Base-by-base conservation (phyloP, 2,329 filamentous ascomycete genomes). In the Teratosphaeria pseudoeucalypti region DNA sequence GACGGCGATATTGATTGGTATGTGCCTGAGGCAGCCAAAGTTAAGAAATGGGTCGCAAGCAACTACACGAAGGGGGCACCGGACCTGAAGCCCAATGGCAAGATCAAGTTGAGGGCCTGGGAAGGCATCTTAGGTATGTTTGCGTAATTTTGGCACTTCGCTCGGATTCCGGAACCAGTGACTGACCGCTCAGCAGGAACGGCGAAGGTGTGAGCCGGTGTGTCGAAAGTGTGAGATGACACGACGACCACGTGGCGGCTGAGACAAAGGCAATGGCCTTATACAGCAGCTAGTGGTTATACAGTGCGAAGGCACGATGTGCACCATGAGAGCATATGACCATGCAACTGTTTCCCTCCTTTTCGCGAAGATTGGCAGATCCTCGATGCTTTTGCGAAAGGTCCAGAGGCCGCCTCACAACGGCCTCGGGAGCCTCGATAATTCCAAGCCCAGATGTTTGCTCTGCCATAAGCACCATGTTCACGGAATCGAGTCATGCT, bases 21-120 rank as follows among this genome's bases (percentile, higher is more conserved):
- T 34, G 62, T 76, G 6, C 73, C 75, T 1, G 64, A 61, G 7
- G 59, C 62, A 16, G 68, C 73, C 16, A 65, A 62, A 43, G 62
- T 71, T 37, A 60, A 67, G 56, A 74, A 72, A 64, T 74, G 72
- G 72, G 68, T 68, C 10, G 66, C 70, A 26, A 66, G 70, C 1
- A 74, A 71, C 52, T 74, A 74, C 53, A 63, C 60, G 12, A 65
- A 62, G 19, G 65, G 63, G 5, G 63, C 63, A 55, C 68, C 70
- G 16, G 68, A 68, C 19, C 63, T 68, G 58, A 59, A 55, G 6
- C 63, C 60, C 2, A 62, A 58, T 47, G 71, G 71, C 2, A 66
- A 56, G 34, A 67, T 74, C 52, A 61, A 59, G 39, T 55, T 74
- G 59, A 64, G 65, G 58, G 65, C 72, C 11, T 74, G 68, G 65